These are phyloP conservation scores for Torulaspora indica DNA, from an alignment of 805 yeast species.

Conservation along the genomic window DNA sequence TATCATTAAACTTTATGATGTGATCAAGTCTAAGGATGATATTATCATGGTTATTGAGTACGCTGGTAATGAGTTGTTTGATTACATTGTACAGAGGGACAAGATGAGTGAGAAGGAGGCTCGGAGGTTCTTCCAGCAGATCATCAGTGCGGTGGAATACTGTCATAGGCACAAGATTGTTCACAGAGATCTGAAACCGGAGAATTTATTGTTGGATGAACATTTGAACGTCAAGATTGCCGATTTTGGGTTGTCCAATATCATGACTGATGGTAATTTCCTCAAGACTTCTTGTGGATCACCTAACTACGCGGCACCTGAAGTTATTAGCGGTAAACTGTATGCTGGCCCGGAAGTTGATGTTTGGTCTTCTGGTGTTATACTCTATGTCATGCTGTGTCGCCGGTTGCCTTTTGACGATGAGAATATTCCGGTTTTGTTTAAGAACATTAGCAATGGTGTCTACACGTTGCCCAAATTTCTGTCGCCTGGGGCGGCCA, in stretches of 20 bases:
- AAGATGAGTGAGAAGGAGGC: constrained; percentile 90
- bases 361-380: constrained; percentile 97
- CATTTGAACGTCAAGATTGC: constrained; percentile 90
- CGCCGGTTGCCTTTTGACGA: constrained; percentile 95
- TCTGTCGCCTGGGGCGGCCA: constrained; percentile 78
- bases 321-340: constrained; percentile 87
- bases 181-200: constrained; percentile 95
- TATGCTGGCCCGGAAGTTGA: constrained; percentile 98
- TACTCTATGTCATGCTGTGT: constrained; percentile 90
- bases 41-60: constrained; percentile 96
- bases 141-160: constrained; percentile 92
- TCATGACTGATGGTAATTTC: constrained; percentile 97
- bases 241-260: constrained; percentile 89
- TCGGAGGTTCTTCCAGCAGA: constrained; percentile 90
- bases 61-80: constrained; percentile 95
- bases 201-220: constrained; percentile 83
- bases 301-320: constrained; percentile 97
- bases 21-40: constrained; percentile 90
- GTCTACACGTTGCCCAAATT: constrained; percentile 87
- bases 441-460: constrained; percentile 89
- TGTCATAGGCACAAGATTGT: constrained; percentile 96
- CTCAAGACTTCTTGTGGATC: constrained; percentile 93
- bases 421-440: constrained; percentile 89
- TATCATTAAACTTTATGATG: constrained; percentile 91
- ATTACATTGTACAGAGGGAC: constrained; percentile 90